Evolutionary conservation across 805 yeast genomes (phyloP).

Genomic region (Ogataea corticis): DNA sequence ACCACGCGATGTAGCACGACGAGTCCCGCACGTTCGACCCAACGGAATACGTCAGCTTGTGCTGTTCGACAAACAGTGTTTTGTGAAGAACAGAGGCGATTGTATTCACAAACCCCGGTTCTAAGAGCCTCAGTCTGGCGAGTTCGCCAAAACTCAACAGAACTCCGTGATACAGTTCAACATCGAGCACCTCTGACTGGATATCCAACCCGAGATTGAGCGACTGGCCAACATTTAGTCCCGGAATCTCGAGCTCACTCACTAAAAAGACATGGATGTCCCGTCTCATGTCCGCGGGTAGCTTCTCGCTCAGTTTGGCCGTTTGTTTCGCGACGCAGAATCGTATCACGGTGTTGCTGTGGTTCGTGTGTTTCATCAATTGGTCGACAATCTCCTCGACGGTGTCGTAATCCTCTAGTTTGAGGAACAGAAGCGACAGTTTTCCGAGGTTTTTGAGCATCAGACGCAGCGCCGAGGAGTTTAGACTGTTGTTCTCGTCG

Average conservation of each 20-base stretch:
- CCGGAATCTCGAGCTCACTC: constrained; percentile 33
- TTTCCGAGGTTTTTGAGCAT: constrained; percentile 42
- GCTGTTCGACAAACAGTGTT: constrained; percentile 60
- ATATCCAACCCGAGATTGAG: constrained; percentile 14
- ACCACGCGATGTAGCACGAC: constrained; percentile 84
- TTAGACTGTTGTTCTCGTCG: constrained; percentile 1
- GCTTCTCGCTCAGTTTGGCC: constrained; percentile 43
- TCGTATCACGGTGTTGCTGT: constrained; percentile 56
- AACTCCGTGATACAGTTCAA: constrained; percentile 56
- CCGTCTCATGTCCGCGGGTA: constrained; percentile 37
- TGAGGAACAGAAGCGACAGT: constrained; percentile 33
- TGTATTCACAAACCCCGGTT: constrained; percentile 24
- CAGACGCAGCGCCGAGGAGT: constrained; percentile 17
- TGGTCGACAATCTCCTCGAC: constrained; percentile 52
- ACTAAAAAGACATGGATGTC: constrained; percentile 43
- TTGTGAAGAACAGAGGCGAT: constrained; percentile 42
- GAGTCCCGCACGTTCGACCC: constrained; percentile 82
- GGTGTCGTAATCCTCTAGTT: constrained; percentile 31
- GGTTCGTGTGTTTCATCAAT: constrained; percentile 45
- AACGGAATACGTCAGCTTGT: constrained; percentile 46
- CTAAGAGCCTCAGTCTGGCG: constrained; percentile 20
- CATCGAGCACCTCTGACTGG: constrained; percentile 35
- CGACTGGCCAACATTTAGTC: constrained; percentile 3
- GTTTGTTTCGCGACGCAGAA: constrained; percentile 68
- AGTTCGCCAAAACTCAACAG: constrained; percentile 59